Conservation (phyloP, 495 filamentous ascomycete genomes). For the Parmelia sp. region DNA sequence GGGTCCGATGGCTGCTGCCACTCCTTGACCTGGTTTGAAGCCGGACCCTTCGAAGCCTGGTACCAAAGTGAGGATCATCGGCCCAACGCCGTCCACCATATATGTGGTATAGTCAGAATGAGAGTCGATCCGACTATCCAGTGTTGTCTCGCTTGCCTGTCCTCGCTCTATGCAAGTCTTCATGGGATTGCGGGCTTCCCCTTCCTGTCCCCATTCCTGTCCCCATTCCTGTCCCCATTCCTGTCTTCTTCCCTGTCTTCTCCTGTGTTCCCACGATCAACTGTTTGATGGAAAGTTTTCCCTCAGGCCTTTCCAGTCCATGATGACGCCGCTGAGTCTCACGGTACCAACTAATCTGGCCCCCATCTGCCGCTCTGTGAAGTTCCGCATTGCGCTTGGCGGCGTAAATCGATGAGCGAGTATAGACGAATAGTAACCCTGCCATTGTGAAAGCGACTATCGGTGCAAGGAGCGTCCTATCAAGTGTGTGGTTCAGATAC, state of each 20-base stretch:
- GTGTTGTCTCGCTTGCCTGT: constrained; percentile 11
- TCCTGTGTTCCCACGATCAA: constrained; percentile 7
- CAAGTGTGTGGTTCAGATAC: neutral
- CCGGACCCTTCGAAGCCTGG: neutral
- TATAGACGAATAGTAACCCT: constrained; percentile 43
- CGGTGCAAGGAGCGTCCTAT: constrained; percentile 29
- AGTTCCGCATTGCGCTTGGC: constrained; percentile 34
- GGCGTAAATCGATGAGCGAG: constrained; percentile 43
- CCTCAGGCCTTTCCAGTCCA: constrained; percentile 29
- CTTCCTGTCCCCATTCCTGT: neutral
- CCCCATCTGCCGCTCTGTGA: constrained; percentile 41
- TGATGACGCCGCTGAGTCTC: constrained; percentile 41
- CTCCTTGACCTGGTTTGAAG: neutral
- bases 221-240: constrained; percentile 1
- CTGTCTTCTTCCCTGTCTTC: neutral
- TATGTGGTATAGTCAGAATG: neutral
- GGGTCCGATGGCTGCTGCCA: too few species aligned
- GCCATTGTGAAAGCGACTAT: constrained; percentile 49
- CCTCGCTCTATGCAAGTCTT: constrained; percentile 16
- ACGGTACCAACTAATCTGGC: constrained; percentile 29
- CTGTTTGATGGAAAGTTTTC: constrained; percentile 6
- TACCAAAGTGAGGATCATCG: neutral
- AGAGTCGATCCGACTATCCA: neutral
- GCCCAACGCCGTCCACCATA: neutral
- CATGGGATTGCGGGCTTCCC: constrained; percentile 4